Conservation (phyloP, 1,284 basidiomycete genomes). For the Tremellales sp. region DNA sequence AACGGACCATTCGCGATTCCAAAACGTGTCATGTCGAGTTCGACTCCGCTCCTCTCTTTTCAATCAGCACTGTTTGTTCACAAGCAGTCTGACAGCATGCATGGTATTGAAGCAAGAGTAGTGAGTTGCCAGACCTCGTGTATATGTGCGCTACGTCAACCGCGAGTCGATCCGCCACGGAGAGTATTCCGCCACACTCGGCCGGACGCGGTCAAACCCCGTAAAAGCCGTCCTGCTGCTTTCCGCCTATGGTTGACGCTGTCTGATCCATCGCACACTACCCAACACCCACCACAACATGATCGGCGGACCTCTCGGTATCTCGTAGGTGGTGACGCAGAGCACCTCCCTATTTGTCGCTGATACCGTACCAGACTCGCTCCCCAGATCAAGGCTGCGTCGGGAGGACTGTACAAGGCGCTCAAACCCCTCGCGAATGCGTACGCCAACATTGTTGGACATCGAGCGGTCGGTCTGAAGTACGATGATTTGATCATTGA, state of each 20-base stretch:
- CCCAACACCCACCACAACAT: slow-evolving; percentile 21
- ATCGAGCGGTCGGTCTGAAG: slow-evolving; percentile 83
- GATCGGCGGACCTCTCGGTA: slow-evolving; percentile 65
- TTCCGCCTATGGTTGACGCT: not conserved
- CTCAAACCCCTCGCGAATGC: slow-evolving; percentile 77
- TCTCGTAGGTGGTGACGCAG: slow-evolving; percentile 52
- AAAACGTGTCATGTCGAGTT: too few species aligned
- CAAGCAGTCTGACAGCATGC: not conserved
- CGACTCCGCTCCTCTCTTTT: too few species aligned
- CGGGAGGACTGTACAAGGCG: slow-evolving; percentile 52
- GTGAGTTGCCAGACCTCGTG: not conserved
- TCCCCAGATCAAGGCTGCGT: slow-evolving; percentile 65
- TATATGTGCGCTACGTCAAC: not conserved
- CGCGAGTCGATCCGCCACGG: not conserved
- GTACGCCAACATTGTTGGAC: slow-evolving; percentile 78
- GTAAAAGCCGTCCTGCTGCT: slow-evolving; percentile 4
- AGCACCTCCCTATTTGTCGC: not conserved
- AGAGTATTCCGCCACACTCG: not conserved
- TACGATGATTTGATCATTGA: slow-evolving; percentile 95
- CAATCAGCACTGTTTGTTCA: too few species aligned
- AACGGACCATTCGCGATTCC: too few species aligned
- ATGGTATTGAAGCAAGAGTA: not conserved
- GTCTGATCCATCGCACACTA: slow-evolving; percentile 3
- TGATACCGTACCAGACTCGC: slow-evolving; percentile 56
- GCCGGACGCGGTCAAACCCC: not conserved